These are phyloP conservation scores for Cynanchum wilfordii DNA, from an alignment of 257 asterid genomes.

Conservation along the genomic window DNA sequence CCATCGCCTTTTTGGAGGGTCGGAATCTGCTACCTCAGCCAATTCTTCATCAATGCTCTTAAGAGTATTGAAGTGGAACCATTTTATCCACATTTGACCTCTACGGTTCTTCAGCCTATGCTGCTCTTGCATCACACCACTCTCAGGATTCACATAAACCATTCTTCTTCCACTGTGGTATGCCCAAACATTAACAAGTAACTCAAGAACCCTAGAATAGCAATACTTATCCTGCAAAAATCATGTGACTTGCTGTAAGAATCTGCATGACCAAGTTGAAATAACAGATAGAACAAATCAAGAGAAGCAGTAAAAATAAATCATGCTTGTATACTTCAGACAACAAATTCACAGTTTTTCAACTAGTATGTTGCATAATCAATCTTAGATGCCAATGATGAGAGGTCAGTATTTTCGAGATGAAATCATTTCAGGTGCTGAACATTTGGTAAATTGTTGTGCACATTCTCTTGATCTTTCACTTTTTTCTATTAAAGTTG, in stretches of 20 bases:
- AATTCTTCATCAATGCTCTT: conserved; percentile 88
- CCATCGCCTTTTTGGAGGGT: conserved; percentile 54
- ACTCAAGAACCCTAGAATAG: conserved; percentile 75
- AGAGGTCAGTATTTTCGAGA: neutral
- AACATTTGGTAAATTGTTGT: neutral
- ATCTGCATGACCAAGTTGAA: neutral
- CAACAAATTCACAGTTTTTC: neutral
- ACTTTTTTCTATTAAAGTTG: neutral
- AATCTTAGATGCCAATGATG: neutral
- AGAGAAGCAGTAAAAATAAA: neutral
- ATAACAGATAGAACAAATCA: neutral
- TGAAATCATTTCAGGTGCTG: neutral
- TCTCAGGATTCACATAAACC: conserved; percentile 66
- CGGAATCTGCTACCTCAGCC: conserved; percentile 77
- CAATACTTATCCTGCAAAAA: conserved; percentile 82
- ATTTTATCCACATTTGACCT: conserved; percentile 89
- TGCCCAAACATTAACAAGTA: conserved; percentile 89
- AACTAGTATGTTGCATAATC: neutral
- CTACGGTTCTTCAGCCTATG: conserved; percentile 56
- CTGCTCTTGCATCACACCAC: conserved; percentile 75
- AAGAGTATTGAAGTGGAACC: conserved; percentile 69
- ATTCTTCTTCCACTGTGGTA: conserved; percentile 88
- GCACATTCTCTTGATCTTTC: neutral
- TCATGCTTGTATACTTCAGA: neutral
- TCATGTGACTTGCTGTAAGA: neutral